Percentiles rank a stretch among this genome's conserved stretches.
Conservation (phyloP, 169 alveolate species). For the Cryptosporidium canis region DNA sequence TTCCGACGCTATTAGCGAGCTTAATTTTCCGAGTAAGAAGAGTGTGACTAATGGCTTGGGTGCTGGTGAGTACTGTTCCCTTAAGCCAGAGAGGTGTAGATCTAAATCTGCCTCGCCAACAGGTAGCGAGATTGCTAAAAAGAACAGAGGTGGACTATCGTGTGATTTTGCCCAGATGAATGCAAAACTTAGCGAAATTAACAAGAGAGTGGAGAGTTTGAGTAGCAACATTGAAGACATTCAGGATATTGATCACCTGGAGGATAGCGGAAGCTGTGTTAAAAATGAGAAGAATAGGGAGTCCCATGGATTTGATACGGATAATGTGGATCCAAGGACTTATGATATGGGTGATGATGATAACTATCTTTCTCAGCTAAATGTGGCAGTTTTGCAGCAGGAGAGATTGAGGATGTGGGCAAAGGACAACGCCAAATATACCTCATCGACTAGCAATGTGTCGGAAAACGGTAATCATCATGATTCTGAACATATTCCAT, state of each 20-base stretch:
- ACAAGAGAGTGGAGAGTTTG: slow-evolving; percentile 50
- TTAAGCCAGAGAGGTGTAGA: background rate
- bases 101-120: slow-evolving; percentile 33
- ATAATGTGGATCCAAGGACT: background rate
- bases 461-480: slow-evolving; percentile 16
- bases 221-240: slow-evolving; percentile 63
- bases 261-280: background rate
- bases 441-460: slow-evolving; percentile 6
- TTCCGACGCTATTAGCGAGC: slow-evolving; percentile 52
- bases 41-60: background rate
- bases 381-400: slow-evolving; percentile 64
- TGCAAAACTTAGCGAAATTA: slow-evolving; percentile 23
- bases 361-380: slow-evolving; percentile 10
- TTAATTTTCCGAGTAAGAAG: slow-evolving; percentile 19
- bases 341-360: background rate
- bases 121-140: background rate
- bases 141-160: background rate
- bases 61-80: background rate
- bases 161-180: slow-evolving; percentile 32
- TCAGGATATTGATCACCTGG: slow-evolving; percentile 11
- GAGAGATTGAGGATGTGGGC: slow-evolving; percentile 69
- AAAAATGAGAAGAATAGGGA: background rate
- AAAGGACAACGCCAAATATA: slow-evolving; percentile 50
- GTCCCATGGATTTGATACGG: background rate
- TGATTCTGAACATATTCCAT: slow-evolving; percentile 65